These are phyloP conservation scores for Calonectria ilicicola DNA, from an alignment of 2,329 filamentous ascomycete species.

Conservation along the genomic window DNA sequence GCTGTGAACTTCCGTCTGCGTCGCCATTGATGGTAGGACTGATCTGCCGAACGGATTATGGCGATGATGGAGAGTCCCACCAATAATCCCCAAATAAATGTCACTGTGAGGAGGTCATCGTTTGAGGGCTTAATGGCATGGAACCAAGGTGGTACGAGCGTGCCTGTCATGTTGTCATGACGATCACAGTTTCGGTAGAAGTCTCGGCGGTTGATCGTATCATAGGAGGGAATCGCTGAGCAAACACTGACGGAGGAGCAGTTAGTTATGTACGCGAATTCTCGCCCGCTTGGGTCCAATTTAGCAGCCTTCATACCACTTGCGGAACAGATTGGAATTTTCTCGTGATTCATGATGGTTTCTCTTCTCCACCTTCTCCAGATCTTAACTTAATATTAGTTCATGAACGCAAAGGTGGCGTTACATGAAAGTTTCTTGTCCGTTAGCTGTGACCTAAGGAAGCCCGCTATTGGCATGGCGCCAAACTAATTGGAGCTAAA, in stretches of 20 bases:
- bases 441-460: not conserved
- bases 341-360: not conserved
- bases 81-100: constrained; percentile 52
- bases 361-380: not conserved
- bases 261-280: too few relatives aligned
- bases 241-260: not conserved
- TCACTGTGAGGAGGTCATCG: constrained; percentile 49
- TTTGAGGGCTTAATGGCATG: constrained; percentile 29
- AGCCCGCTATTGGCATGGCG: not conserved
- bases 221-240: too few relatives aligned
- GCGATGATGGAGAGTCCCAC: constrained; percentile 51
- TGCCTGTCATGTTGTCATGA: constrained; percentile 38
- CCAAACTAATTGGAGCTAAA: not conserved
- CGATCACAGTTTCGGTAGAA: not conserved
- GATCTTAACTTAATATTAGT: not conserved
- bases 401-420: not conserved
- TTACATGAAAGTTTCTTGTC: not conserved
- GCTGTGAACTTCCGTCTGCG: constrained; percentile 47
- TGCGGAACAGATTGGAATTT: not conserved
- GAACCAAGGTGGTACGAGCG: constrained; percentile 41
- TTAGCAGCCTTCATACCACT: too few relatives aligned
- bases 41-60: constrained; percentile 48
- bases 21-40: constrained; percentile 48
- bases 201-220: too few relatives aligned
- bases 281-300: not conserved